Percentiles rank a stretch among this genome's conserved stretches.
Evolutionary conservation across 768 basidiomycete species (phyloP).

Genomic region (Kondoa subrosea): DNA sequence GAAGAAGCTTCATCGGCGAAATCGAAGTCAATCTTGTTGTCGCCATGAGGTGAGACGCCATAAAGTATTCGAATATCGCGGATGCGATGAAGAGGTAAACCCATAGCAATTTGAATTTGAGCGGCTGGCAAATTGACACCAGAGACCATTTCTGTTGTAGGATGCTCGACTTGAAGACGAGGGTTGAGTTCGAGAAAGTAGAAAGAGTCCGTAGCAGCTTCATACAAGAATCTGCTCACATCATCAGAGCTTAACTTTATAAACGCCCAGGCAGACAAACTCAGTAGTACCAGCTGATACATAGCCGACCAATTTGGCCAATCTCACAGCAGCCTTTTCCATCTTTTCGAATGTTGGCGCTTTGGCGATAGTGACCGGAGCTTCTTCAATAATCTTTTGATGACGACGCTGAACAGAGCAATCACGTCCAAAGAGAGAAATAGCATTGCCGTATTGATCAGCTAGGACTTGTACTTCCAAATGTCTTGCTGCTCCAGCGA

Average conservation of each 20-base stretch:
- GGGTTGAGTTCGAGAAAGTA: conserved; percentile 98
- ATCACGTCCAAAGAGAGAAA: conserved; percentile 95
- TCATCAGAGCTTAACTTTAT: conserved; percentile 9
- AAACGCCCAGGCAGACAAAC: conserved; percentile 11
- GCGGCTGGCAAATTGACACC: conserved; percentile 96
- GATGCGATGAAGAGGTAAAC: conserved; percentile 85
- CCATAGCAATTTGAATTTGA: conserved; percentile 95
- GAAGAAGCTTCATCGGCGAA: conserved; percentile 74
- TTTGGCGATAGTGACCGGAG: conserved; percentile 91
- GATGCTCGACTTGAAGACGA: conserved; percentile 98
- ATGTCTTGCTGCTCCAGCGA: conserved; percentile 92
- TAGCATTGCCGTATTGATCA: conserved; percentile 98
- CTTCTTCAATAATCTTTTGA: conserved; percentile 99
- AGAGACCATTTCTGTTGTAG: conserved; percentile 98
- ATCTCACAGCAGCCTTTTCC: conserved; percentile 96
- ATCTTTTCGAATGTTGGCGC: conserved; percentile 85
- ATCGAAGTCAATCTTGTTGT: conserved; percentile 92
- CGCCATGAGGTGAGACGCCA: conserved; percentile 73
- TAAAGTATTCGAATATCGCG: conserved; percentile 89
- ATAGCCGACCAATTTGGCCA: conserved; percentile 97
- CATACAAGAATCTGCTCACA: conserved; percentile 55
- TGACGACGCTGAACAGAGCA: conserved; percentile 98
- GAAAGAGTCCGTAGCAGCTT: conserved; percentile 78
- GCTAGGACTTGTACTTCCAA: conserved; percentile 95
- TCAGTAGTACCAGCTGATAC: conserved; percentile 75